These are phyloP conservation scores for Mrakia frigida DNA, from an alignment of 768 basidiomycete species.

Conservation along the genomic window DNA sequence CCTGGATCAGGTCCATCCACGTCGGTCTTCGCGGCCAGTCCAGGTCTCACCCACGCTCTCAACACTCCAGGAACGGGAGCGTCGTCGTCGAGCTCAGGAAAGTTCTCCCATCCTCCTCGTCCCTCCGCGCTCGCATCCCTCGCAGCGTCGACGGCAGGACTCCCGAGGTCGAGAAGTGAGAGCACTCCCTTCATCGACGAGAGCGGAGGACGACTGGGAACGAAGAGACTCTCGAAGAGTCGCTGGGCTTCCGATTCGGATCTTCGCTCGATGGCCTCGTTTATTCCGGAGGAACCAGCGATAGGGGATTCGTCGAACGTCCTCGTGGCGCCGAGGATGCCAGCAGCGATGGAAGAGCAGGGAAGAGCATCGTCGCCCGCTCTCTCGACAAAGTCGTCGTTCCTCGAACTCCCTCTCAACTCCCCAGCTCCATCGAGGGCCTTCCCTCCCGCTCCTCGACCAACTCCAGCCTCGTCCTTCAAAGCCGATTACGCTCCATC, in stretches of 20 bases:
- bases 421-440: not conserved
- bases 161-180: not conserved
- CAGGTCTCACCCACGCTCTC: not conserved
- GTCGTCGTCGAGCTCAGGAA: not conserved
- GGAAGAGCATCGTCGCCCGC: not conserved
- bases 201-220: not conserved
- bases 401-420: not conserved
- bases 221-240: not conserved
- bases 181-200: not conserved
- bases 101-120: conserved; percentile 12
- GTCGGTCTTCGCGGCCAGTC: not conserved
- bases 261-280: not conserved
- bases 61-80: not conserved
- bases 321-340: not conserved
- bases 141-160: not conserved
- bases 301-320: not conserved
- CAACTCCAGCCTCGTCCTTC: not conserved
- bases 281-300: not conserved
- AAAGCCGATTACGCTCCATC: not conserved
- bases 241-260: conserved; percentile 15
- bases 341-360: not conserved
- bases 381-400: not conserved
- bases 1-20: not conserved
- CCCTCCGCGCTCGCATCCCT: not conserved
- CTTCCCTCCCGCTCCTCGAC: not conserved